phyloP scores from a whole-genome alignment of 768 basidiomycete genomes.

The Amanita subjunquillea region DNA sequence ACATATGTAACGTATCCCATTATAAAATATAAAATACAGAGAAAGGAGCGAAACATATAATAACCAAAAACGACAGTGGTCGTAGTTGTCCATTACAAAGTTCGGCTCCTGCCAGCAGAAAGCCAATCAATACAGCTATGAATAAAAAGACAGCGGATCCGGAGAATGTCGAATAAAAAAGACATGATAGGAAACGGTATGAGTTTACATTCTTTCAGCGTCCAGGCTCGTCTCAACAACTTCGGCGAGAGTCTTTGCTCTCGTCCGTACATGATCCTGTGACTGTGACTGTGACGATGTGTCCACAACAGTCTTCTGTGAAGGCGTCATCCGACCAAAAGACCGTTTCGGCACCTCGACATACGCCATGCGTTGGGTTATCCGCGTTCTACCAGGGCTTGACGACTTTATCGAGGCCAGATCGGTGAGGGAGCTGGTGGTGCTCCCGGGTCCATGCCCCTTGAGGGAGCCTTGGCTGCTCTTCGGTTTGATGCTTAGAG shows the following conservation, averaged over 20 bases:
- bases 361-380: slow-evolving; percentile 12
- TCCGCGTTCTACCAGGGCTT: slow-evolving; percentile 5
- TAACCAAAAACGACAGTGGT: neutral
- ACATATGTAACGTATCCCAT: neutral
- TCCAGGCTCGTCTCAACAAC: slow-evolving; percentile 25
- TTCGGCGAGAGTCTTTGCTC: slow-evolving; percentile 15
- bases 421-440: neutral
- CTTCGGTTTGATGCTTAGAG: neutral
- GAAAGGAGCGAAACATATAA: neutral
- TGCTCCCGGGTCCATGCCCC: neutral
- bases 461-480: neutral
- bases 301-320: neutral
- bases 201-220: slow-evolving; percentile 14
- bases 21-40: neutral
- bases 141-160: neutral
- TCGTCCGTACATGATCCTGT: neutral
- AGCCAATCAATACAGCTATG: neutral
- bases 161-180: neutral
- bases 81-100: neutral
- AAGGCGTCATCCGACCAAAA: slow-evolving; percentile 1
- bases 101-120: neutral
- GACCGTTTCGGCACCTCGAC: slow-evolving; percentile 6
- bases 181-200: neutral
- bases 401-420: neutral
- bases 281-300: neutral